Percentiles rank a stretch among this genome's conserved stretches.
These are phyloP conservation scores for Mortierella polycephala DNA, from an alignment of 371 early-diverging fungal genomes.

Conservation along the genomic window DNA sequence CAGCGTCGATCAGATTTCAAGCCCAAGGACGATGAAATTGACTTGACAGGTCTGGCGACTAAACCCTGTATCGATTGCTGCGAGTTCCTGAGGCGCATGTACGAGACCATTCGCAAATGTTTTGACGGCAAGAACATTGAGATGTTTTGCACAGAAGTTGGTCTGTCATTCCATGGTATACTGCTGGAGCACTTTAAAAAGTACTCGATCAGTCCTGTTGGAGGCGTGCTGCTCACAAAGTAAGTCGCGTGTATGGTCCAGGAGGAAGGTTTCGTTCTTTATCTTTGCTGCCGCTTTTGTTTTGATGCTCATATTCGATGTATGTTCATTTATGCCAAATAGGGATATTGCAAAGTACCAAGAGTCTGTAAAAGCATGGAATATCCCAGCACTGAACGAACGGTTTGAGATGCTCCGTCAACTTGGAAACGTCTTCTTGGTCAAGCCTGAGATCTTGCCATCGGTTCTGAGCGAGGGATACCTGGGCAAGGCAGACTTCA, in stretches of 20 bases:
- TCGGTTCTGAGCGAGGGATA: conserved; percentile 86
- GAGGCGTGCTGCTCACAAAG: conserved; percentile 90
- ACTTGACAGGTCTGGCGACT: conserved; percentile 77
- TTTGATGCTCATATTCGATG: background rate
- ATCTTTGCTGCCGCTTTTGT: background rate
- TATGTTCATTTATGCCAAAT: background rate
- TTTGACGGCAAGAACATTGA: conserved; percentile 87
- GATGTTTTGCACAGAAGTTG: conserved; percentile 80
- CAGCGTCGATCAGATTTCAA: conserved; percentile 82
- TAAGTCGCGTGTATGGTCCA: too few relatives aligned
- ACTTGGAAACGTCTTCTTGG: conserved; percentile 90
- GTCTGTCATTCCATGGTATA: conserved; percentile 81
- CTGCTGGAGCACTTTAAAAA: conserved; percentile 93
- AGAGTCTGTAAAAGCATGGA: conserved; percentile 82
- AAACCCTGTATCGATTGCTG: conserved; percentile 78
- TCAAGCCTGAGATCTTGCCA: conserved; percentile 88
- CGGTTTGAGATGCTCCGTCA: conserved; percentile 93
- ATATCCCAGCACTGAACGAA: conserved; percentile 78
- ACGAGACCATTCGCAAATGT: conserved; percentile 64
- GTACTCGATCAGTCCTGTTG: conserved; percentile 82
- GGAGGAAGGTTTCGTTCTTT: too few relatives aligned
- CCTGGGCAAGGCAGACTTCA: conserved; percentile 82
- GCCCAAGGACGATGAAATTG: conserved; percentile 84
- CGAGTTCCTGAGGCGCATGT: conserved; percentile 74
- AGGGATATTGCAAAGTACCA: conserved; percentile 95